Evolutionary conservation across 176 grass and related monocot genomes (phyloP).

Genomic region (Musa acuminata): DNA sequence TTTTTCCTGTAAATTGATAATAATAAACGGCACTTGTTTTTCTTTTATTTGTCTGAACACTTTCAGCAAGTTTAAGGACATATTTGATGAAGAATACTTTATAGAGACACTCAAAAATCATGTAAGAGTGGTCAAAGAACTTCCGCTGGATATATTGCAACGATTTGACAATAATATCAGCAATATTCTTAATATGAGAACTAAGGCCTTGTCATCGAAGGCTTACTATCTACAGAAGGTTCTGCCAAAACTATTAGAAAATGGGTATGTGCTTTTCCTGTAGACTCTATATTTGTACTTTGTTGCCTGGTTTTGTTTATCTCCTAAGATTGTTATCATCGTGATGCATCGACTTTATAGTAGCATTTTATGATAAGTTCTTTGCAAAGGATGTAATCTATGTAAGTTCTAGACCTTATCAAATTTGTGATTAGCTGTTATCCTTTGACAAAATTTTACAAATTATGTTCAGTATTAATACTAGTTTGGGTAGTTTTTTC

Average conservation of each 20-base stretch:
- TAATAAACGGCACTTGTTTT: not conserved
- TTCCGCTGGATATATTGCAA: constrained; percentile 53
- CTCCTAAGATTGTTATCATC: not conserved
- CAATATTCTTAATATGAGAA: constrained; percentile 93
- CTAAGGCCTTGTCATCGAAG: constrained; percentile 63
- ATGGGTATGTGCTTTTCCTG: constrained; percentile 42
- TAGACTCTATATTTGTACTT: not conserved
- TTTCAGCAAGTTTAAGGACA: constrained; percentile 90
- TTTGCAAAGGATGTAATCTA: not conserved
- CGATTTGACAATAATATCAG: constrained; percentile 67
- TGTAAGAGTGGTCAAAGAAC: constrained; percentile 58
- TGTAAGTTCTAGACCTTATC: not conserved
- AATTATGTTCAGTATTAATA: not conserved
- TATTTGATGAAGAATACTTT: constrained; percentile 87
- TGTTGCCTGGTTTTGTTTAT: not conserved
- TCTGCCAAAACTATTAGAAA: constrained; percentile 70
- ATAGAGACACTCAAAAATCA: constrained; percentile 55
- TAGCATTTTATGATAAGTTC: not conserved
- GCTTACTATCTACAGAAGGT: constrained; percentile 70
- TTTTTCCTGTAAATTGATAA: not conserved
- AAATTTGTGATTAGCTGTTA: not conserved
- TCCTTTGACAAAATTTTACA: not conserved
- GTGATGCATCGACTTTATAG: not conserved
- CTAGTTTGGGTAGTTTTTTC: not conserved
- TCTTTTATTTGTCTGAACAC: constrained; percentile 14